Evolutionary conservation across 345 rosid species (phyloP).

Genomic region (Ailanthus altissimus): DNA sequence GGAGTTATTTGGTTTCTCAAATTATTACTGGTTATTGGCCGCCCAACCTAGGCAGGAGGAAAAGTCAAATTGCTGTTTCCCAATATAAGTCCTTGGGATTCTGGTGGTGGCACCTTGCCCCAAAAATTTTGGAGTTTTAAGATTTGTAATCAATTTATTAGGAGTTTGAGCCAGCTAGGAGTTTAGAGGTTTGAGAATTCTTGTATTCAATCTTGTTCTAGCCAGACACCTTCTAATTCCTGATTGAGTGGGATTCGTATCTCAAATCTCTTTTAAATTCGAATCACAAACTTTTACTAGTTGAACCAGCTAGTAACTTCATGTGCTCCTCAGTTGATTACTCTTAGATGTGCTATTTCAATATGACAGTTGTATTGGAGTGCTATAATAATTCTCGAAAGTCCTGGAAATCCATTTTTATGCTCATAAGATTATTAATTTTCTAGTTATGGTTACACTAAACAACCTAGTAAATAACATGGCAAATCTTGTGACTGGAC

Average conservation of each 20-base stretch:
- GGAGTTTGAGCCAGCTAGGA: not conserved
- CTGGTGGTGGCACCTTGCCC: not conserved
- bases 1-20: not conserved
- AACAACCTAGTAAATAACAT: not conserved
- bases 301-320: not conserved
- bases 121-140: not conserved
- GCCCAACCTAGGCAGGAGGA: not conserved
- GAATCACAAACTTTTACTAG: not conserved
- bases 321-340: not conserved
- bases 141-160: not conserved
- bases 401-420: not conserved
- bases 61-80: not conserved
- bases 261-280: not conserved
- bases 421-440: not conserved
- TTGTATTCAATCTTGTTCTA: not conserved
- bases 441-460: not conserved
- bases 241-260: not conserved
- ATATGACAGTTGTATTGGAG: not conserved
- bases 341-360: not conserved
- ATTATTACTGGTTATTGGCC: not conserved
- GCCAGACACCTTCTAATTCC: not conserved
- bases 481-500: not conserved
- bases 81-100: not conserved
- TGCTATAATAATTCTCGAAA: not conserved
- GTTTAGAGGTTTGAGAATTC: slow-evolving; percentile 10